Evolutionary conservation across 139 green algal species (phyloP), one percentile per base, ranked within the genome.

Genomic region (Chlamydomonas sp.): DNA sequence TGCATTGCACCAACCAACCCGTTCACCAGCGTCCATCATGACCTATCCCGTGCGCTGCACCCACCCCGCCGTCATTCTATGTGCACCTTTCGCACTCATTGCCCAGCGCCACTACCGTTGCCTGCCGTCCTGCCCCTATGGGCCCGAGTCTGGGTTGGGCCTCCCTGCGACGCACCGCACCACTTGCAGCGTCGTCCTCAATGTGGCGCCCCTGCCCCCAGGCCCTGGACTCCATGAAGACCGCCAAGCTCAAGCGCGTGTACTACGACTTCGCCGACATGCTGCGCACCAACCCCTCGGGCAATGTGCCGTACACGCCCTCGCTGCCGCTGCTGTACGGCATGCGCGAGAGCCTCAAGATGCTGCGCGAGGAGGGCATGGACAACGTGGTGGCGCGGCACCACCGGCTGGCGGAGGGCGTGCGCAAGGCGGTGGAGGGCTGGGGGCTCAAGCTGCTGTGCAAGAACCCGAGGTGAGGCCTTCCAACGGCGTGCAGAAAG

Each of bases 401-500:
- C 91, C 91, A 97, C 88, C 92, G 98, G 68, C 91, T 98, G 63
- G 94, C 90, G 2, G 92, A 95, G 90, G 97, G 95, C 77, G 95
- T 93, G 5, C 91, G 97, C 17, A 91, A 90, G 31, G 98, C 97
- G 2, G 97, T 98, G 4, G 92, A 93, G 59, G 98, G 93, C 10
- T 99, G 97, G 97, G 98, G 97, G 60, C 89, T 99, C 79, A 87
- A 98, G 91, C 94, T 97, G 87, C 94, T 99, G 60, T 99, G 97
- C 90, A 97, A 97, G 87, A 88, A 98, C 71, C 91, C 93, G 0
- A 75, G 98, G 81, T 99, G 97, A 90, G 80, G 59, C 31, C 31
- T 49, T 49, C 31, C 31, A 49, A 49, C 31, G 31, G 31, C 31
- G 59, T 20, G 31, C 31, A 49, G 31, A 49, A 49, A 49, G 73